Base-by-base conservation (phyloP, 1,139 yeast species). In the Geotrichum carabidarum region DNA sequence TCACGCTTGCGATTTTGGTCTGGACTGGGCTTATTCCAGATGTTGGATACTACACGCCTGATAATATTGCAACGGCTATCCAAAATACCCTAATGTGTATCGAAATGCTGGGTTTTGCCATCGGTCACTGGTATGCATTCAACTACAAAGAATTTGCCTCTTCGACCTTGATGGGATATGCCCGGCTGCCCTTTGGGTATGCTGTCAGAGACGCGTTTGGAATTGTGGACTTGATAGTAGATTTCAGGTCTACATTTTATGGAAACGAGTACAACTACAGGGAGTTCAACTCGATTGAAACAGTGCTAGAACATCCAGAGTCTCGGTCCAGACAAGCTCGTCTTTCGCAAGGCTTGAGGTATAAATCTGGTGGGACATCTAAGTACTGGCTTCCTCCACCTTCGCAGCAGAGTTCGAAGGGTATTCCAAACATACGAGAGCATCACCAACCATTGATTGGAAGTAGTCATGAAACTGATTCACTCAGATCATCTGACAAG, bases 111-210 rank as follows among this genome's bases (percentile, higher is more conserved):
- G 87, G 83, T 3, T 93, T 93, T 74, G 90, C 98, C 0, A 71
- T 86, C 36, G 86, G 95, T 11, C 99, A 93, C 71, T 84, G 93
- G 85, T 68, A 77, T 46, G 91, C 98, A 0, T 93, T 93, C 68
- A 81, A 89, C 7, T 86, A 85, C 70, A 73, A 73, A 6, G 95
- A 90, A 42, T 93, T 85, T 67, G 79, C 85, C 2, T 74, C 81
- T 1, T 68, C 78, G 5, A 71, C 71, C 7, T 72, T 86, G 56
- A 91, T 93, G 0, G 79, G 78, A 22, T 81, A 84, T 59, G 93
- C 88, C 0, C 73, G 95, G 53, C 65, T 89, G 51, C 73, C 79
- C 32, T 76, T 83, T 27, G 65, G 63, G 51, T 77, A 79, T 60
- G 95, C 97, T 0, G 59, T 88, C 2, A 77, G 83, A 55, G 99